Evolutionary conservation across 495 filamentous ascomycete species (phyloP), one percentile per base, ranked within the genome.

Genomic region (Neurospora sp.): DNA sequence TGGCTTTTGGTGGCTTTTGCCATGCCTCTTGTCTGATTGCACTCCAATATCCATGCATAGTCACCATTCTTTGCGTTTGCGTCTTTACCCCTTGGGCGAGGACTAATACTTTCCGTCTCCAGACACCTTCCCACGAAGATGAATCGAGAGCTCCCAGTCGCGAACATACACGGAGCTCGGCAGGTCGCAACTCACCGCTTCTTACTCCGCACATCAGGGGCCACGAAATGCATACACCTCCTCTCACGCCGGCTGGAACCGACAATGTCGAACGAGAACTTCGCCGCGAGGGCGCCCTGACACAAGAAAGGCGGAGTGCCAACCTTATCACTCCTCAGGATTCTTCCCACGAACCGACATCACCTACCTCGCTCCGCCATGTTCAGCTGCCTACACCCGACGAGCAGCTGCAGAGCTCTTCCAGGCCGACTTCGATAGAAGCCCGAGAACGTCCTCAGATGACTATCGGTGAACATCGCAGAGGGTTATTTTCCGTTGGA

Each of bases 181-280:
- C 79, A 69, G 78, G 81, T 69, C 84, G 81, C 71, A 79, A 78
- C 59, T 86, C 85, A 71, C 85, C 85, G 35, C 81, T 76, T 66
- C 77, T 85, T 11, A 82, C 77, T 66, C 80, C 84, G n/a, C 82
- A 79, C 72, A 79, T 79, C 37, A 83, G 77, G 71, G 81, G 84
- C 35, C 86, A 90, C 69, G 86, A 90, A 69, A 90, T 94, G 85
- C 91, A 95, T 75, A 96, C 94, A 16, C 96, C 96, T 74, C 94
- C 93, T 31, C 88, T 98, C 16, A 97, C 95, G 5, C 95, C 96
- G 39, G 90, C 94, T 40, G 93, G 89, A 16, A 93, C 92, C 54
- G 82, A 79, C 14, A 76, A 75, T 7, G 80, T 79, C 59, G 82
- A 84, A 39, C 75, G 77, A 20, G 77, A 78, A 27, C 69, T 66